These are phyloP conservation scores for Alternaria sp. DNA, from an alignment of 2,329 filamentous ascomycete genomes.

Conservation along the genomic window DNA sequence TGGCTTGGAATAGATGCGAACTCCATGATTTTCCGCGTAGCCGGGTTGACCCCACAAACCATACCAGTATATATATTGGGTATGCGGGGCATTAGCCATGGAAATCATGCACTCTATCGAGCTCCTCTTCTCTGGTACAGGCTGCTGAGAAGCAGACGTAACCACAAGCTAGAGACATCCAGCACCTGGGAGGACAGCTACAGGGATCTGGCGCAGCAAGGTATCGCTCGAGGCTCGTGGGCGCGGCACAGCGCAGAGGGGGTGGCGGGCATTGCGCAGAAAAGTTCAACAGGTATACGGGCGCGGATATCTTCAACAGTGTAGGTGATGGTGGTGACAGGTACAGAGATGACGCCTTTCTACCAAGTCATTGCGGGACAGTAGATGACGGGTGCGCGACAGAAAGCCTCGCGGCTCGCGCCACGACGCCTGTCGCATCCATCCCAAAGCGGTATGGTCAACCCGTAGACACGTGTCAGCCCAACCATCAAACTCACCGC, in stretches of 20 bases:
- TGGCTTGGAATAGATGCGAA: neutral
- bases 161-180: neutral
- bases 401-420: neutral
- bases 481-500: conserved; percentile 20
- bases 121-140: neutral
- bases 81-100: conserved; percentile 15
- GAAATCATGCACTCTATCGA: neutral
- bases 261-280: neutral
- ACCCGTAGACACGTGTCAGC: conserved; percentile 14
- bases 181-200: neutral
- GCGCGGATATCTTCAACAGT: neutral
- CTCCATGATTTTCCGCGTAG: neutral
- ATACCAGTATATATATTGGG: conserved; percentile 7
- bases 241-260: neutral
- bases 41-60: conserved; percentile 6
- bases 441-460: conserved; percentile 7
- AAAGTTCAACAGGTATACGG: neutral
- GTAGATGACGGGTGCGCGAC: conserved; percentile 6
- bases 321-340: neutral
- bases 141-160: neutral
- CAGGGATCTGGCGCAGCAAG: neutral
- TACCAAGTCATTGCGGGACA: neutral
- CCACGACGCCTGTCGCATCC: neutral
- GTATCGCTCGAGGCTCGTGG: neutral
- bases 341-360: neutral